Evolutionary conservation across 2,329 filamentous ascomycete genomes (phyloP), one percentile per base, ranked within the genome.

Genomic region (Orbilia ellipsospora): DNA sequence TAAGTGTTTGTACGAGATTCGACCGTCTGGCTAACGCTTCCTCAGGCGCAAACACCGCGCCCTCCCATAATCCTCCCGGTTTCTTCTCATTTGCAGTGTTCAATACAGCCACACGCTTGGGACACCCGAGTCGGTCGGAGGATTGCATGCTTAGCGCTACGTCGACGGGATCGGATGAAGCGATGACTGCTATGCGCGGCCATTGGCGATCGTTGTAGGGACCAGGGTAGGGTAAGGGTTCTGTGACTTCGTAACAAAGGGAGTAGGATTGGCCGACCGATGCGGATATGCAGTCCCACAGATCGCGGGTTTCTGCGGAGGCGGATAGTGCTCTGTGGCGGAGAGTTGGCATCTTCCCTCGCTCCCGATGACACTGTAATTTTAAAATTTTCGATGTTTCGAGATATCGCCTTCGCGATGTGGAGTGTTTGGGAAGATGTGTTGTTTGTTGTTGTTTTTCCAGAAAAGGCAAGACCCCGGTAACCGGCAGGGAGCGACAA

Each of bases 41-140:
- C 83, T 91, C 89, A 62, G 88, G 89, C 36, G 88, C 88, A 78
- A 87, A 85, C 12, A 87, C 83, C 8, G 86, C 87, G 42, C 84
- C 90, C 79, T 93, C 90, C 91, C 91, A 94, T 80, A 93, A 90
- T n/a, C 91, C 91, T 8, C 91, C 91, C 0, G 91, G 86, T 44
- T 90, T 86, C 80, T 90, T 91, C 81, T 93, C 91, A 82, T 93
- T 92, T 56, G 91, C 91, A 66, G 89, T 87, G 78, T 90, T 92
- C 77, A 92, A 87, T 72, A 92, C 89, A 2, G 65, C 73, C 12
- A 76, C 66, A 4, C 23, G 54, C 31, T 62, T 28, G 1, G 70
- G 67, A 23, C 44, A 55, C 5, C 65, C 55, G 0, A 59, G 51
- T 2, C 73, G 73, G 50, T 77, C 77, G 4, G 74, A 77, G 23